A percentile compares a stretch with the other conserved stretches of the same genome.
Conservation (phyloP, 139 green algal genomes). For the Haematococcus sp. region DNA sequence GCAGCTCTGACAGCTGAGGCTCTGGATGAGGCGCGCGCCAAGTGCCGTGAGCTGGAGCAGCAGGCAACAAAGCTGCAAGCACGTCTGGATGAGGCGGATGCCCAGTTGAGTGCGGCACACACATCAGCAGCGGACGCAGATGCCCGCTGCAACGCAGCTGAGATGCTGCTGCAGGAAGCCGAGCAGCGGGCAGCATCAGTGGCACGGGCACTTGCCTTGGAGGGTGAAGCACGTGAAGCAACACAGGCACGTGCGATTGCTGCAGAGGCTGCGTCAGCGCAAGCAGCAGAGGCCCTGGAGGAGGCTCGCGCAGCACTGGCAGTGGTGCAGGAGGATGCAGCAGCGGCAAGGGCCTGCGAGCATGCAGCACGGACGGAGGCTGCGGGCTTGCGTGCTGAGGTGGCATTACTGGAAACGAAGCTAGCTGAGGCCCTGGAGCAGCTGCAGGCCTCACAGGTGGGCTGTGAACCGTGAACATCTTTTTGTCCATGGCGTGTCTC, state of each 20-base stretch:
- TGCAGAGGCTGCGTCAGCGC: neutral
- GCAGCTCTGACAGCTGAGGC: neutral
- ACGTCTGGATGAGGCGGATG: neutral
- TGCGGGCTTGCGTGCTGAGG: neutral
- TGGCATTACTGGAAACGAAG: neutral
- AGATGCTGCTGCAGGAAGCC: constrained; percentile 7
- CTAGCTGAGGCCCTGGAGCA: neutral
- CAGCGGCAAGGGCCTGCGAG: neutral
- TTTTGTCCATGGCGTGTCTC: too few relatives aligned
- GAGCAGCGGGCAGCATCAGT: neutral
- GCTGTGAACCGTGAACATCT: too few relatives aligned
- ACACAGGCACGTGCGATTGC: neutral
- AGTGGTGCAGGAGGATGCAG: neutral
- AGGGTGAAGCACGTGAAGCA: neutral
- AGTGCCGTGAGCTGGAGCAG: neutral
- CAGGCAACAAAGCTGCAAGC: neutral
- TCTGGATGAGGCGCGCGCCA: neutral
- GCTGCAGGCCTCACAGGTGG: neutral
- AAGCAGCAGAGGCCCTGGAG: neutral
- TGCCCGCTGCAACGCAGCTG: neutral
- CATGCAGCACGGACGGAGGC: neutral
- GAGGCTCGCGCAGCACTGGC: neutral
- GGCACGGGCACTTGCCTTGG: neutral
- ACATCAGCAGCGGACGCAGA: neutral
- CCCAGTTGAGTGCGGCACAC: neutral